These are phyloP conservation scores for Fusarium oligoseptatum DNA, from an alignment of 2,329 filamentous ascomycete species.

Conservation along the genomic window DNA sequence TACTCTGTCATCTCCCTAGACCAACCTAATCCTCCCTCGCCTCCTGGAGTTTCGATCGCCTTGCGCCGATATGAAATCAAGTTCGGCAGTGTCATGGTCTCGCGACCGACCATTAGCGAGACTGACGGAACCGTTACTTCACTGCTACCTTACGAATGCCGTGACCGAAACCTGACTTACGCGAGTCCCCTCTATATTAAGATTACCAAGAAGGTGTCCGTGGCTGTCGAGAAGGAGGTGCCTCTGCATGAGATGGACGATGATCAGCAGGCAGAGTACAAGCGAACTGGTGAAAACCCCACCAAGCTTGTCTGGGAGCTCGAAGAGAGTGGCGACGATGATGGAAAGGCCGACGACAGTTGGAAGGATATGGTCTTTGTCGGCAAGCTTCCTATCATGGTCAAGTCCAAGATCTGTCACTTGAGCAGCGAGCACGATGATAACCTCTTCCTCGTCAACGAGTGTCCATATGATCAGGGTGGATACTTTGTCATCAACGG, in stretches of 20 bases:
- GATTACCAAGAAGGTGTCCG: conserved; percentile 86
- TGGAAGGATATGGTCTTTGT: conserved; percentile 86
- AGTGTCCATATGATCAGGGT: conserved; percentile 98
- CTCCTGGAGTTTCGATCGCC: conserved; percentile 83
- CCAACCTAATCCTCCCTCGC: conserved; percentile 84
- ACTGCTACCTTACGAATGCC: conserved; percentile 93
- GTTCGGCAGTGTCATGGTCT: conserved; percentile 90
- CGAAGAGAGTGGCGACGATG: conserved; percentile 66
- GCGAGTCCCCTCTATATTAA: conserved; percentile 91
- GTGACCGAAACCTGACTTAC: conserved; percentile 95
- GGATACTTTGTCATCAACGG: conserved; percentile 99
- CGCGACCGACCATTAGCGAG: conserved; percentile 91
- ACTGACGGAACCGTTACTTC: conserved; percentile 89
- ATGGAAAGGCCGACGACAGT: conserved; percentile 64
- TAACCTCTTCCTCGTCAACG: conserved; percentile 89
- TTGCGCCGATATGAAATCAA: conserved; percentile 95
- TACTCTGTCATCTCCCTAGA: conserved; percentile 94
- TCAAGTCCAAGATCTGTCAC: conserved; percentile 96
- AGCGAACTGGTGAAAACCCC: conserved; percentile 68
- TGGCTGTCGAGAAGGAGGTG: conserved; percentile 82
- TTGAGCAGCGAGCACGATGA: conserved; percentile 86
- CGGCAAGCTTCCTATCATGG: conserved; percentile 96
- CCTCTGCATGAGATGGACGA: conserved; percentile 77
- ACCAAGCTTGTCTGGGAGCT: conserved; percentile 73
- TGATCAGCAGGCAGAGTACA: conserved; percentile 69